These are phyloP conservation scores for Plasmodium cynomolgi DNA, from an alignment of 169 alveolate species.

Conservation along the genomic window DNA sequence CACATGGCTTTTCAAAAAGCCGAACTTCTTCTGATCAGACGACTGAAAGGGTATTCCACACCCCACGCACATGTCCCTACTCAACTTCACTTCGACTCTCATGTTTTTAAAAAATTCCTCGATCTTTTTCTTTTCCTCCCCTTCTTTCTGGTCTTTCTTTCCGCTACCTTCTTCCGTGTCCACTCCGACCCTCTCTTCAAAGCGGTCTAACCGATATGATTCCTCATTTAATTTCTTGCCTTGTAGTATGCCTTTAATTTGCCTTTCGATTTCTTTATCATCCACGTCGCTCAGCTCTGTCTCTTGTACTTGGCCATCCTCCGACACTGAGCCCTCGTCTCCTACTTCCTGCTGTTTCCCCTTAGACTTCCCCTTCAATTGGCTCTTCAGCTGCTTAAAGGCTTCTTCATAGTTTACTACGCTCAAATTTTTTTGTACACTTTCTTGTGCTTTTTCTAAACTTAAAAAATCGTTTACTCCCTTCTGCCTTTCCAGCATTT, in stretches of 20 bases:
- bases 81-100: conserved; percentile 39
- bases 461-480: conserved; percentile 22
- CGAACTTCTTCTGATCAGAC: conserved; percentile 28
- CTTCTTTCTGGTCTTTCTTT: background rate
- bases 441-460: conserved; percentile 7
- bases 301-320: background rate
- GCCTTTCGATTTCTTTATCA: conserved; percentile 30
- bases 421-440: conserved; percentile 35
- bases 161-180: background rate
- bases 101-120: conserved; percentile 34
- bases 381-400: background rate
- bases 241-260: background rate
- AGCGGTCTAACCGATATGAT: background rate
- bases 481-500: conserved; percentile 46
- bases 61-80: conserved; percentile 75
- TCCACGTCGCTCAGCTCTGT: background rate
- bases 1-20: conserved; percentile 43
- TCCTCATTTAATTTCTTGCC: background rate
- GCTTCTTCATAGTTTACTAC: conserved; percentile 47
- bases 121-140: conserved; percentile 40
- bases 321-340: background rate
- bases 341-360: background rate
- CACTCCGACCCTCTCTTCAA: background rate
- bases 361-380: background rate
- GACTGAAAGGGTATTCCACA: conserved; percentile 83